Evolutionary conservation across 805 yeast species (phyloP).

Genomic region (Lipomyces japonicus): DNA sequence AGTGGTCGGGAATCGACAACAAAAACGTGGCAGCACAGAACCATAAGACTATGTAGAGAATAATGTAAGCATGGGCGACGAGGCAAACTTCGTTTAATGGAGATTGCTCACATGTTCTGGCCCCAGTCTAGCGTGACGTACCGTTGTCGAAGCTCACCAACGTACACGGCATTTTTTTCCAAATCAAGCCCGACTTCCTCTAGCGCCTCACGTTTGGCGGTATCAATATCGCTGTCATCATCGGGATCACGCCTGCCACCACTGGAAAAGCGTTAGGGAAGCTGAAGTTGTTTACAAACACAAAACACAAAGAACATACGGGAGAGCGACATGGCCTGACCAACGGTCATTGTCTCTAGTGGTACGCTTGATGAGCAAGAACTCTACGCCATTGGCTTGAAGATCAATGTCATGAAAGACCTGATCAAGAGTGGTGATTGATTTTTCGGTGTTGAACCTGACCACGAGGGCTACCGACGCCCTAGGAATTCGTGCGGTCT

Average conservation of each 20-base stretch:
- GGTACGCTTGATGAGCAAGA: slow-evolving; percentile 40
- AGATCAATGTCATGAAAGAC: background rate
- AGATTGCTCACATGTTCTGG: slow-evolving; percentile 23
- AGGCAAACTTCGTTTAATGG: background rate
- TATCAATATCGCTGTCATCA: slow-evolving; percentile 36
- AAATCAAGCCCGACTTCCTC: slow-evolving; percentile 44
- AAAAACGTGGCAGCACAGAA: slow-evolving; percentile 39
- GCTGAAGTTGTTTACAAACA: background rate
- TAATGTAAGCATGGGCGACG: background rate
- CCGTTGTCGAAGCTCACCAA: slow-evolving; percentile 39
- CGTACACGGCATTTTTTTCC: slow-evolving; percentile 29
- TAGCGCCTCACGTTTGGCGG: slow-evolving; percentile 39
- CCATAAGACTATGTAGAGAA: slow-evolving; percentile 30
- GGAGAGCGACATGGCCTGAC: slow-evolving; percentile 43
- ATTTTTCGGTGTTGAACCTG: background rate
- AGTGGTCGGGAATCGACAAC: slow-evolving; percentile 30
- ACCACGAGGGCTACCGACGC: slow-evolving; percentile 18
- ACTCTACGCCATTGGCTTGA: slow-evolving; percentile 28
- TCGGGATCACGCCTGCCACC: slow-evolving; percentile 41
- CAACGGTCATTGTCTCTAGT: slow-evolving; percentile 39
- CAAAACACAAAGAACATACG: slow-evolving; percentile 24
- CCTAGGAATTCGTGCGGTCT: no score
- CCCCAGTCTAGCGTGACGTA: slow-evolving; percentile 38
- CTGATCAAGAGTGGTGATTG: background rate
- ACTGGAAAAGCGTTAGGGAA: background rate